Evolutionary conservation across 441 rosid species (phyloP).

Genomic region (Monsonia emarginata): DNA sequence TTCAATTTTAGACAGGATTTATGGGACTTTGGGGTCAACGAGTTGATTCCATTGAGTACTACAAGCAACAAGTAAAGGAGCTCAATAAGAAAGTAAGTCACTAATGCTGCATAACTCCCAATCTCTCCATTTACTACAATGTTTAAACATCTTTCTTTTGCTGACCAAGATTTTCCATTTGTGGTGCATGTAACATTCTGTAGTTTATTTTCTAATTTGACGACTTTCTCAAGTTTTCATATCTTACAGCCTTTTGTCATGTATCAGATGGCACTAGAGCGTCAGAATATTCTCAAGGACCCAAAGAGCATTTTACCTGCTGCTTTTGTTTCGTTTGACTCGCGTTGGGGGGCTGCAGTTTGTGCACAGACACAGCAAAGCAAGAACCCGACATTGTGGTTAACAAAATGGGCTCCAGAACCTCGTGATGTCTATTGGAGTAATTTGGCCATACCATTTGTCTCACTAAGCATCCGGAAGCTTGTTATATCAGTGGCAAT

Average conservation of each 20-base stretch:
- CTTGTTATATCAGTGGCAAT: slow-evolving; percentile 64
- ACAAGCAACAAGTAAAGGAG: slow-evolving; percentile 49
- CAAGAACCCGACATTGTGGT: slow-evolving; percentile 77
- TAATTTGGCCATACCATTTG: slow-evolving; percentile 78
- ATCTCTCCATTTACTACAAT: neutral
- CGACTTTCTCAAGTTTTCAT: neutral
- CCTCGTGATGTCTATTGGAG: slow-evolving; percentile 89
- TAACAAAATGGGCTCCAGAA: slow-evolving; percentile 94
- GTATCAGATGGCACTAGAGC: slow-evolving; percentile 66
- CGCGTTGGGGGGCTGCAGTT: slow-evolving; percentile 95
- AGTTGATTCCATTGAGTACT: slow-evolving; percentile 82
- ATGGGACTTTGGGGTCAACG: slow-evolving; percentile 66
- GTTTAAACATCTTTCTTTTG: no score
- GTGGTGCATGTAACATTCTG: no score
- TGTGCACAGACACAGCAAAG: slow-evolving; percentile 93
- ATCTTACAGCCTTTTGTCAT: slow-evolving; percentile 7
- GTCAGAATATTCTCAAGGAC: slow-evolving; percentile 50
- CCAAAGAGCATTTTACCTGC: slow-evolving; percentile 76
- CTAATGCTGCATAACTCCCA: slow-evolving; percentile 6
- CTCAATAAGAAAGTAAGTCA: slow-evolving; percentile 53
- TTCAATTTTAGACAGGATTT: slow-evolving; percentile 57
- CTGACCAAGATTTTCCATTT: no score
- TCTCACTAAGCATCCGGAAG: slow-evolving; percentile 57
- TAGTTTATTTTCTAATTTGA: neutral
- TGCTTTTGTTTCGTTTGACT: slow-evolving; percentile 84